phyloP scores from a whole-genome alignment of 805 yeast species.

The Lachancea mirantina region DNA sequence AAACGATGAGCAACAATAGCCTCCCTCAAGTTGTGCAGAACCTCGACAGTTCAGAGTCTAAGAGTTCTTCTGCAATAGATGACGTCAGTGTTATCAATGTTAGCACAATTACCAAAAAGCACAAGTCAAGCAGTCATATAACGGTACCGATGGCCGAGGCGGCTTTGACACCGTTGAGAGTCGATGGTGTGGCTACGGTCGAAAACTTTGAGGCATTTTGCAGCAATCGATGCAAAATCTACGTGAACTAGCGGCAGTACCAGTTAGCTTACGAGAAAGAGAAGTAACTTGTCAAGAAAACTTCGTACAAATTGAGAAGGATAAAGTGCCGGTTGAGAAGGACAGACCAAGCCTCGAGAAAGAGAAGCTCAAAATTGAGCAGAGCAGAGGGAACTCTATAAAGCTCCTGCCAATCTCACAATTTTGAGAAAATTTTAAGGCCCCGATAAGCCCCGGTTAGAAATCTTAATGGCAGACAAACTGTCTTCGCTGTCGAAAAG shows the following conservation, averaged over 20 bases:
- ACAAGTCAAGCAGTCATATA: background rate
- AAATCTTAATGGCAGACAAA: no score
- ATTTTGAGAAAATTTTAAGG: no score
- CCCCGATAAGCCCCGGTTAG: no score
- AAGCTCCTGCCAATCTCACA: no score
- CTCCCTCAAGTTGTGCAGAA: conserved; percentile 1
- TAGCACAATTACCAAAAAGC: conserved; percentile 2
- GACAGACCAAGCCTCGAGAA: background rate
- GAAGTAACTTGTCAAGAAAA: no score
- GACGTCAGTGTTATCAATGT: background rate
- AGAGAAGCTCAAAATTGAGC: background rate
- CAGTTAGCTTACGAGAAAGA: no score
- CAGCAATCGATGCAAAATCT: background rate
- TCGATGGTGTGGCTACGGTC: background rate
- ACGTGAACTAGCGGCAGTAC: background rate
- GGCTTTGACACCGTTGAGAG: background rate
- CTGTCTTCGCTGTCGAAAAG: no score
- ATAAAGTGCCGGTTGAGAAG: background rate
- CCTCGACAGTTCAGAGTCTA: conserved; percentile 1
- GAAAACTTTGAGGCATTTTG: background rate
- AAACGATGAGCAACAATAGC: conserved; percentile 1
- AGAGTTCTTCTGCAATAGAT: conserved; percentile 1
- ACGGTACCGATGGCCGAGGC: background rate
- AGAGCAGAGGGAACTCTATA: background rate
- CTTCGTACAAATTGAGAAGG: background rate